Evolutionary conservation across 352 stramenopile species (phyloP), one percentile per base, ranked within the genome.

Genomic region (Globisporangium echinulatum): DNA sequence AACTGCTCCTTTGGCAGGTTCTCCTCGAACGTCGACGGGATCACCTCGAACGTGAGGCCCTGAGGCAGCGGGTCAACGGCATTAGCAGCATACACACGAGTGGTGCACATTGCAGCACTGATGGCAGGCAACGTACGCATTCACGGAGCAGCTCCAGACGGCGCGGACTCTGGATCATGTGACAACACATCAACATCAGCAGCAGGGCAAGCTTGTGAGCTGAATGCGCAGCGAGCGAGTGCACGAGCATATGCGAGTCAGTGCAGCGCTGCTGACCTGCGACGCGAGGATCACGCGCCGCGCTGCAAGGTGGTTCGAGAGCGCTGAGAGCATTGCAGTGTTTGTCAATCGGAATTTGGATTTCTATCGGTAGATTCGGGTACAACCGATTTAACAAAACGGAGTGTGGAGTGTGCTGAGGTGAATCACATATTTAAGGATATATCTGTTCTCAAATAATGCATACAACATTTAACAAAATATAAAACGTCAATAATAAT

Each of bases 11-110:
- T 93, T 50, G 80, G 75, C 13, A 93, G 66, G 54, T 90, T 88
- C 61, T 93, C 84, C 64, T 93, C 81, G 63, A 93, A 93, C 9
- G 71, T 88, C 7, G 84, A 93, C 33, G 82, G 77, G 48, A 93
- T 82, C 46, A 93, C 81, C 42, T 93, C 79, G 54, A 92, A 90
- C 0, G 42, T 61, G 39, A 93, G 70, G 54, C 82, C 82, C 82
- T 93, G 55, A 1, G 48, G 11, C 46, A 11, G 13, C 49, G 50
- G 44, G 25, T 52, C 48, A n/a, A 7, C 14, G 49, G 44, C 4
- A 49, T 38, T 17, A 7, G 49, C 14, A 25, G 15, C 19, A 63
- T 36, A 0, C 5, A 7, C n/a, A 49, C 9, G 25, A 11, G 33
- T 46, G n/a, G n/a, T 13, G 11, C 14, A 14, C 14, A 46, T 38